These are phyloP conservation scores for Phalaenopsis aphrodite DNA, from an alignment of 106 monocot genomes.

Conservation along the genomic window DNA sequence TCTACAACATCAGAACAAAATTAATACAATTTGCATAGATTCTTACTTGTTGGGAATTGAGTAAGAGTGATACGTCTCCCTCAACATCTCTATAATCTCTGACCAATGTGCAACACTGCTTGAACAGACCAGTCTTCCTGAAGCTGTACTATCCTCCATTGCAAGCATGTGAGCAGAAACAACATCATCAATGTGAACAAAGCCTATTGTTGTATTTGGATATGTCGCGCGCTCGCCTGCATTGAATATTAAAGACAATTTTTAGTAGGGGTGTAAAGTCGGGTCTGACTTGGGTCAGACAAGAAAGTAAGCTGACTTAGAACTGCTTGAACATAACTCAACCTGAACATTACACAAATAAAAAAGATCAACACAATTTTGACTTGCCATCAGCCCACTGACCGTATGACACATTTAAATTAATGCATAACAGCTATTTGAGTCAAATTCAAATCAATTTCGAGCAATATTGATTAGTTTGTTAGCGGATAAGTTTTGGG, in stretches of 20 bases:
- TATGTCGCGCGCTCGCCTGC: conserved; percentile 37
- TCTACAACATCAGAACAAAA: not conserved
- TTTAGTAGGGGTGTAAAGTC: too few species aligned
- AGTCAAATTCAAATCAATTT: too few species aligned
- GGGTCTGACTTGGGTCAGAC: too few species aligned
- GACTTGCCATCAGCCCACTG: too few species aligned
- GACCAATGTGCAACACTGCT: conserved; percentile 63
- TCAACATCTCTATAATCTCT: conserved; percentile 62
- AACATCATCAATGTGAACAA: conserved; percentile 83
- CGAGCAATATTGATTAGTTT: too few species aligned
- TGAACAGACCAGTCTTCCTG: conserved; percentile 80
- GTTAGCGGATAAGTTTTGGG: too few species aligned
- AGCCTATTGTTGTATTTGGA: conserved; percentile 68
- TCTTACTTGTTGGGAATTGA: conserved; percentile 37
- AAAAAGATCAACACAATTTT: too few species aligned
- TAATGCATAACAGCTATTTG: too few species aligned
- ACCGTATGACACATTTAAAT: too few species aligned
- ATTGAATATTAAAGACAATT: not conserved
- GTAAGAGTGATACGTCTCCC: conserved; percentile 40
- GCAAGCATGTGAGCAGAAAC: conserved; percentile 55
- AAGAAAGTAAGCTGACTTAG: too few species aligned
- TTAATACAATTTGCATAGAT: not conserved
- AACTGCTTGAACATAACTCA: too few species aligned
- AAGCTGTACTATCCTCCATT: conserved; percentile 61
- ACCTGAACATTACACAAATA: too few species aligned